These are phyloP conservation scores for Xanthoconium stramineum DNA, from an alignment of 768 basidiomycete species.

Conservation along the genomic window DNA sequence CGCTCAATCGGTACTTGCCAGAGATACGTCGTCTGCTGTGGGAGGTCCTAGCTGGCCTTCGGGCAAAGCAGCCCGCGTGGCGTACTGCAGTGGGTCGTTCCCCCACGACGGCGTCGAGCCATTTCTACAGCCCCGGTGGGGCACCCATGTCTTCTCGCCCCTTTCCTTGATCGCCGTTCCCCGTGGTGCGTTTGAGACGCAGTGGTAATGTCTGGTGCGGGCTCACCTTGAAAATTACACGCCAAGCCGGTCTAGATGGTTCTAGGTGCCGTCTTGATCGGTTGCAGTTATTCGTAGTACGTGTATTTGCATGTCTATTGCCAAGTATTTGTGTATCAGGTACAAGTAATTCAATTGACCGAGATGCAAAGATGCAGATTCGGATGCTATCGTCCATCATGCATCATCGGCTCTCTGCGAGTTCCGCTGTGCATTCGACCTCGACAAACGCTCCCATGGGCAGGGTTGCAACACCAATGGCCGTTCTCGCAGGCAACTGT, in stretches of 20 bases:
- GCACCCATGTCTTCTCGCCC: neutral
- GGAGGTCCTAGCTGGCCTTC: conserved; percentile 40
- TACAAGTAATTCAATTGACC: too few relatives aligned
- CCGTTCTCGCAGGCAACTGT: conserved; percentile 54
- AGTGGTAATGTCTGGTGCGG: neutral
- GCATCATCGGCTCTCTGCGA: neutral
- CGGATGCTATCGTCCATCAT: too few relatives aligned
- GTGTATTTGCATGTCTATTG: too few relatives aligned
- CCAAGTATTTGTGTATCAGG: neutral
- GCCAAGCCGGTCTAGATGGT: neutral
- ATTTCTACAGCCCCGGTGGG: neutral
- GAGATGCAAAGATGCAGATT: neutral
- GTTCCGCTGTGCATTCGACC: conserved; percentile 57
- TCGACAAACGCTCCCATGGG: conserved; percentile 56
- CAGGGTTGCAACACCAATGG: conserved; percentile 52
- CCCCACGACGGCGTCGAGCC: conserved; percentile 3
- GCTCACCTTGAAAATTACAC: neutral
- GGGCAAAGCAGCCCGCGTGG: conserved; percentile 42
- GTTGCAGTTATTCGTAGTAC: too few relatives aligned
- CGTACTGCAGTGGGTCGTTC: conserved; percentile 17
- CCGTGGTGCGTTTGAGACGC: conserved; percentile 9
- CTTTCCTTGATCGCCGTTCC: conserved; percentile 10
- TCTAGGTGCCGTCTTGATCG: neutral
- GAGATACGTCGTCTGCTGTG: conserved; percentile 34
- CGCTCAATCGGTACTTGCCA: conserved; percentile 38